These are phyloP conservation scores for Trichophyton rubrum DNA, from an alignment of 2,329 filamentous ascomycete species.

Conservation along the genomic window DNA sequence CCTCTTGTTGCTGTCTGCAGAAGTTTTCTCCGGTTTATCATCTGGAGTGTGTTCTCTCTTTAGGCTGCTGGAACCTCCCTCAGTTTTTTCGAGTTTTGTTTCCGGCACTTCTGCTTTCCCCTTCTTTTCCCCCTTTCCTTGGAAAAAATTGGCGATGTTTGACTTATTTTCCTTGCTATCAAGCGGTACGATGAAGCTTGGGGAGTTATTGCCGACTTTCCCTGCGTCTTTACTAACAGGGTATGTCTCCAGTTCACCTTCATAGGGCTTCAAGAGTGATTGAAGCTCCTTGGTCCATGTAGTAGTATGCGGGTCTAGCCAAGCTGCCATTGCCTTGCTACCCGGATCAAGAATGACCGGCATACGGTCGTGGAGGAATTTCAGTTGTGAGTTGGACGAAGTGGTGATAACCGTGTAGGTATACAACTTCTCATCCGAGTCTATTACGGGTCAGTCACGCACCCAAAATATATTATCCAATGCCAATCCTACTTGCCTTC, in stretches of 20 bases:
- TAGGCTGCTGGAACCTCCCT: not conserved
- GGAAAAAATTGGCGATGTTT: constrained; percentile 91
- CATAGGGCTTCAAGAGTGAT: constrained; percentile 62
- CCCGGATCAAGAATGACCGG: constrained; percentile 76
- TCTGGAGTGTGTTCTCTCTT: constrained; percentile 10
- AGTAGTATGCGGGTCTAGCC: constrained; percentile 61
- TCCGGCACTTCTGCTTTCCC: constrained; percentile 18
- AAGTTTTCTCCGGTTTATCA: constrained; percentile 27
- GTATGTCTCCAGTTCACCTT: constrained; percentile 70
- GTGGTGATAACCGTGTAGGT: constrained; percentile 95
- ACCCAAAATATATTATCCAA: not conserved
- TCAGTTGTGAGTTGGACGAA: constrained; percentile 65
- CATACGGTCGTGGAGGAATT: constrained; percentile 89
- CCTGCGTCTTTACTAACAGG: constrained; percentile 79
- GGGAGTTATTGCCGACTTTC: constrained; percentile 85
- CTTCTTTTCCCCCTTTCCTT: constrained; percentile 25
- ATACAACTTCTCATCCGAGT: constrained; percentile 57
- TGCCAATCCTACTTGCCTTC: constrained; percentile 43
- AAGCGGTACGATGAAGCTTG: constrained; percentile 68
- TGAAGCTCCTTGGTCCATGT: constrained; percentile 74
- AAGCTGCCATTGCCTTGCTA: constrained; percentile 55
- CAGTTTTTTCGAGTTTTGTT: constrained; percentile 10
- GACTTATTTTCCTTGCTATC: constrained; percentile 78
- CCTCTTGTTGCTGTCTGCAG: constrained; percentile 3
- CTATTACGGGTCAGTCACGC: constrained; percentile 22